Conservation (phyloP, 2,329 filamentous ascomycete species). For the Colletotrichum eremochloae region DNA sequence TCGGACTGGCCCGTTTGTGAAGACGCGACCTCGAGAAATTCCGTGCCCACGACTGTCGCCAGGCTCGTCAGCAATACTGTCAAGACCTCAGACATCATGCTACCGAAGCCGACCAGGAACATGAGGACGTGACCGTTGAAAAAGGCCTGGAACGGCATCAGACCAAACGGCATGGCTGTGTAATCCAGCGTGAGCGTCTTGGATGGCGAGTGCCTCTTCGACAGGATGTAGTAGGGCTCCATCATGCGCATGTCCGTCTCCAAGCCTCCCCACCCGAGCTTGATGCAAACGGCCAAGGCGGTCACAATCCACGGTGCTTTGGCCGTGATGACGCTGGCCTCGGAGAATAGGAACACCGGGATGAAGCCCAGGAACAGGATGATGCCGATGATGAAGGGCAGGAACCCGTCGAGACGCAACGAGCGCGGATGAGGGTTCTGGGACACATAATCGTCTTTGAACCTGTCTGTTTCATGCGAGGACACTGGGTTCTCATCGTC, state of each 20-base stretch:
- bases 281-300: constrained; percentile 73
- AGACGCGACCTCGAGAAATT: constrained; percentile 62
- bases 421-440: constrained; percentile 78
- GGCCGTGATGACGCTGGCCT: constrained; percentile 67
- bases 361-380: constrained; percentile 69
- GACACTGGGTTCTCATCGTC: constrained; percentile 64
- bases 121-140: constrained; percentile 75
- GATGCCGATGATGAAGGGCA: constrained; percentile 72
- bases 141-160: constrained; percentile 72
- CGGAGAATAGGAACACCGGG: constrained; percentile 72
- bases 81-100: constrained; percentile 79
- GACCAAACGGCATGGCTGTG: constrained; percentile 77
- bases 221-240: constrained; percentile 80
- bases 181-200: constrained; percentile 79
- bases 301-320: constrained; percentile 76
- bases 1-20: constrained; percentile 29
- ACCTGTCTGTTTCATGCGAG: constrained; percentile 59
- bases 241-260: constrained; percentile 80
- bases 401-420: constrained; percentile 70
- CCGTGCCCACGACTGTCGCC: constrained; percentile 72
- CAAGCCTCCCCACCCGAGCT: constrained; percentile 76
- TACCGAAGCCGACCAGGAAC: constrained; percentile 77
- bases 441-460: constrained; percentile 63
- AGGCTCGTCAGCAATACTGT: constrained; percentile 78
- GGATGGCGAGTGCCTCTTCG: constrained; percentile 73